A percentile compares a stretch with the other conserved stretches of the same genome.
Conservation (phyloP, 2,329 filamentous ascomycete genomes). For the Coleophoma crateriformis region DNA sequence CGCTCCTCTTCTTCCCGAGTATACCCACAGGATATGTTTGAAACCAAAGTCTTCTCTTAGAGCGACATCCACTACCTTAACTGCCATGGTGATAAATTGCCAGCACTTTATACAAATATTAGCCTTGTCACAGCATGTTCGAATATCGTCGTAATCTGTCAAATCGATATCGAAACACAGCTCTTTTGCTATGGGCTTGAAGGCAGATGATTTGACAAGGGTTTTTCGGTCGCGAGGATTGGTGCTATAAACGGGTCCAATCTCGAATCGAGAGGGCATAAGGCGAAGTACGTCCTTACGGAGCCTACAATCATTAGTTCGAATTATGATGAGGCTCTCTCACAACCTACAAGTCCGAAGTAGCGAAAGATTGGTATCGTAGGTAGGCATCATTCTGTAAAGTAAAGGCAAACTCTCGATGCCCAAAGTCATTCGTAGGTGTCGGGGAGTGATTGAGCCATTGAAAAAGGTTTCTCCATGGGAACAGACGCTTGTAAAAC, state of each 20-base stretch:
- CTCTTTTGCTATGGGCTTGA: conserved; percentile 86
- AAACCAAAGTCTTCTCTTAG: conserved; percentile 94
- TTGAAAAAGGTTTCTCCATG: conserved; percentile 90
- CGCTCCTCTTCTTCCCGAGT: conserved; percentile 90
- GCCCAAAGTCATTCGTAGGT: conserved; percentile 80
- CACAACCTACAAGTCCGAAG: conserved; percentile 50
- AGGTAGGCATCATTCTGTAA: conserved; percentile 89
- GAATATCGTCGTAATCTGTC: conserved; percentile 96
- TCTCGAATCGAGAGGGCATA: conserved; percentile 93
- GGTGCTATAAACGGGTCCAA: conserved; percentile 91
- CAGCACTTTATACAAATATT: conserved; percentile 94
- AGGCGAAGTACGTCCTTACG: conserved; percentile 86
- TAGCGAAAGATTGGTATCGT: conserved; percentile 78
- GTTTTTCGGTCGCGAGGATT: conserved; percentile 93
- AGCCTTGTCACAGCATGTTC: conserved; percentile 89
- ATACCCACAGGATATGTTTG: conserved; percentile 96
- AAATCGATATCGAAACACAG: conserved; percentile 99
- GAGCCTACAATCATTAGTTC: conserved; percentile 45
- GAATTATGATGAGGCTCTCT: background rate
- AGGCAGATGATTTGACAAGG: conserved; percentile 71
- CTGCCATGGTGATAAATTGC: conserved; percentile 96
- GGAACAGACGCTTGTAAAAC: conserved; percentile 94
- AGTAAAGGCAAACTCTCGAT: conserved; percentile 95
- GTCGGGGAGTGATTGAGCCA: conserved; percentile 94
- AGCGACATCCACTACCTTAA: conserved; percentile 85